These are phyloP conservation scores for Ascochyta koolunga DNA, from an alignment of 2,329 filamentous ascomycete species.

Conservation along the genomic window DNA sequence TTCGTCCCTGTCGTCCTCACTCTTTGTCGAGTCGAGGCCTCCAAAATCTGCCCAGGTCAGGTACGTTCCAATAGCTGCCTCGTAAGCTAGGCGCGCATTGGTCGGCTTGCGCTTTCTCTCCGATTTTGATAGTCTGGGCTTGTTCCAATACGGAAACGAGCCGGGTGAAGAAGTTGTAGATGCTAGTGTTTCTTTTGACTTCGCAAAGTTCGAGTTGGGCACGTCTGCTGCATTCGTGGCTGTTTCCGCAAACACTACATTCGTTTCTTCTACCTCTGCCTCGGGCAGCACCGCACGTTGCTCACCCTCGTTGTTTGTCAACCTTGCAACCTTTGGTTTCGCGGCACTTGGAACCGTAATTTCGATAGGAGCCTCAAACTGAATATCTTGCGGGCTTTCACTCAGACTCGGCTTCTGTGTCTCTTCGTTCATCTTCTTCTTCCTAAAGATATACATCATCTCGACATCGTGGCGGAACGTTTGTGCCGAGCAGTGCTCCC, in stretches of 20 bases:
- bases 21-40: constrained; percentile 50
- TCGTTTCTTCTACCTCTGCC: background rate
- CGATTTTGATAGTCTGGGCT: background rate
- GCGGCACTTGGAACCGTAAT: background rate
- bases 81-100: constrained; percentile 33
- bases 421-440: constrained; percentile 15
- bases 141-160: background rate
- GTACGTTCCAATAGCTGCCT: constrained; percentile 42
- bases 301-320: background rate
- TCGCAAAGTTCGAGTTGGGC: background rate
- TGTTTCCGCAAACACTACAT: background rate
- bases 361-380: constrained; percentile 9
- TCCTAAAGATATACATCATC: constrained; percentile 56
- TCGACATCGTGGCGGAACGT: constrained; percentile 69
- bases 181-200: background rate
- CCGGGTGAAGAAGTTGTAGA: background rate
- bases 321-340: background rate
- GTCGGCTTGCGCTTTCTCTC: constrained; percentile 11
- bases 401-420: constrained; percentile 14
- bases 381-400: constrained; percentile 24
- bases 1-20: constrained; percentile 24
- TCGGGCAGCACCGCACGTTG: background rate
- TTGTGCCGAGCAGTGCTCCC: constrained; percentile 66
- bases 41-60: constrained; percentile 51
- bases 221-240: background rate